Base-by-base conservation (phyloP, 2,329 filamentous ascomycete species). In the Huntiella abstrusa region DNA sequence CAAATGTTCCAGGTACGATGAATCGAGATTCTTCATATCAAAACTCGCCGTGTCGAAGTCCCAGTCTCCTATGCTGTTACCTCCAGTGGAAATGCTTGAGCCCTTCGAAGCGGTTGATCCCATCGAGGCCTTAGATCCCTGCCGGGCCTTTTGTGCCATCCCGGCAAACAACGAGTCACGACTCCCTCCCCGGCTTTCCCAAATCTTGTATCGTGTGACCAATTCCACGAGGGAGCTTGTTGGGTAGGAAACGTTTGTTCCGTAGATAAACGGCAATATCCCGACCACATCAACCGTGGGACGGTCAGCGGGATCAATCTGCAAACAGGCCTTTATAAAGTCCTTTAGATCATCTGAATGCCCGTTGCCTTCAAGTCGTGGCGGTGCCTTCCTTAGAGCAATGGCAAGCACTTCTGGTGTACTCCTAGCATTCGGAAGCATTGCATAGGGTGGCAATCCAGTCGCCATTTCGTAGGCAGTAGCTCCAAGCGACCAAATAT, bases 401-500 rank as follows among this genome's bases (percentile, higher is more conserved):
- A 63, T 69, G 22, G 71, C 71, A 37, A 73, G 37, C 11, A 33
- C 35, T 11, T 41, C 32, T 6, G 48, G 48, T 3, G 32, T 4
- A 15, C 34, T 43, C 11, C 12, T 17, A 15, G 41, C 67, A 63
- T 43, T 62, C 57, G 49, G 62, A 57, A 52, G 63, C 61, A 41
- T 73, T 67, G 38, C 75, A 53, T 82, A 81, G 0, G 83, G 83
- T 2, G 83, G 82, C 13, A 78, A 64, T 1, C 83, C 83, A 3
- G 80, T 84, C 1, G 83, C 82, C 59, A 88, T 83, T 59, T 91
- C 83, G 55, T 75, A 85, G 1, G 85, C 68, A 59, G 86, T 81
- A 51, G 82, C 81, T 1, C 83, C 84, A 57, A 84, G 86, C 2
- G 83, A 82, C 83, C 84, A 91, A 43, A 87, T 85, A 54, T 91